Percentiles rank a stretch among this genome's conserved stretches.
These are phyloP conservation scores for Saccharomyces hybrid DNA, from an alignment of 1,139 yeast genomes.

Conservation along the genomic window DNA sequence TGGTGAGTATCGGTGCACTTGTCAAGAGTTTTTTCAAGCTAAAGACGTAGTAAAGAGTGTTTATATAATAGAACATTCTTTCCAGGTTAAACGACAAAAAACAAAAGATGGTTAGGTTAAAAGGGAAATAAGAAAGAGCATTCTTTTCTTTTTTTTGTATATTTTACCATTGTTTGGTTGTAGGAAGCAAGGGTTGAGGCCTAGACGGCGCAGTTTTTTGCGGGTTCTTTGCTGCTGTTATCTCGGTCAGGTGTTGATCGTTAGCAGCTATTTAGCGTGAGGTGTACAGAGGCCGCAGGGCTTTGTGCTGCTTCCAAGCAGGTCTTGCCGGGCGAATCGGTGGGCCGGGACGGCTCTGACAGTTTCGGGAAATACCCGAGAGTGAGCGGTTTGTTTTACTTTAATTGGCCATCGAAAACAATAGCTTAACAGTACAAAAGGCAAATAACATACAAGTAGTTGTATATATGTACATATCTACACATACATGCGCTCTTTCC, in stretches of 20 bases:
- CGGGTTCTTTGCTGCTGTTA: neutral
- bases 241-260: neutral
- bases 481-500: neutral
- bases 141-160: neutral
- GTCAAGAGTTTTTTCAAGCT: neutral
- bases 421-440: neutral
- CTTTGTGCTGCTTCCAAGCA: neutral
- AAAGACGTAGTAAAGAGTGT: neutral
- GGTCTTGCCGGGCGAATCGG: neutral
- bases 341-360: neutral
- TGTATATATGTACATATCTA: neutral
- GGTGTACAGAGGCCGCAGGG: neutral
- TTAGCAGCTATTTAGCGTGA: neutral
- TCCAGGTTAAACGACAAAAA: neutral
- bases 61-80: neutral
- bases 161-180: neutral
- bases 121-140: neutral
- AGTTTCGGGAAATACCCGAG: neutral
- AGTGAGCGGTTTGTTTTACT: neutral
- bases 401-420: neutral
- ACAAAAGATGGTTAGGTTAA: neutral
- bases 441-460: neutral
- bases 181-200: neutral
- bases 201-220: neutral
- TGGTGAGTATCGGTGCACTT: neutral